Percentiles rank a stretch among this genome's conserved stretches.
phyloP scores from a whole-genome alignment of 345 rosid genomes.

The Camelina hispida region DNA sequence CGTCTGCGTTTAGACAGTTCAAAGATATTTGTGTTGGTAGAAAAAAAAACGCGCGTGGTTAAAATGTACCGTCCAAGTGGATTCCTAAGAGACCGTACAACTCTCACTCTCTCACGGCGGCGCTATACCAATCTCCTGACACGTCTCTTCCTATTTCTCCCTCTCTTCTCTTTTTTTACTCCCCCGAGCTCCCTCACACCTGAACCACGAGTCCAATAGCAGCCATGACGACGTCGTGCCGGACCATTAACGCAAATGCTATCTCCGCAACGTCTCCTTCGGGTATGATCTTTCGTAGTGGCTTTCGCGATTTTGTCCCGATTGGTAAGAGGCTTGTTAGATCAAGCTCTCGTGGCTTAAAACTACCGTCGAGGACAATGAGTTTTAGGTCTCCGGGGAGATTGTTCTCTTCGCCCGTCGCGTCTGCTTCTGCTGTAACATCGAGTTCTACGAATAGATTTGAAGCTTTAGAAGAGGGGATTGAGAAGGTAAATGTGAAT shows the following conservation, averaged over 20 bases:
- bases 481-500: conserved; percentile 63
- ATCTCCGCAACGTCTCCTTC: conserved; percentile 35
- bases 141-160: conserved; percentile 34
- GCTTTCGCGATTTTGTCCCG: conserved; percentile 24
- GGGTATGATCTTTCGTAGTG: not conserved
- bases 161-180: not conserved
- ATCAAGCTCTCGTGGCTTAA: conserved; percentile 34
- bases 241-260: conserved; percentile 36
- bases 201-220: conserved; percentile 13
- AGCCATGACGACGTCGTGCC: conserved; percentile 30
- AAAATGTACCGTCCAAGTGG: conserved; percentile 42
- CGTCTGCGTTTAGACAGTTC: conserved; percentile 16
- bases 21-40: conserved; percentile 17
- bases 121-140: conserved; percentile 17
- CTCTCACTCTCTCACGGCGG: conserved; percentile 1
- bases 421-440: conserved; percentile 43
- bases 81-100: conserved; percentile 35
- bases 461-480: conserved; percentile 57
- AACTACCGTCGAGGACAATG: conserved; percentile 27
- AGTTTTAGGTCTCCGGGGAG: conserved; percentile 19
- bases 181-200: not conserved
- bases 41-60: conserved; percentile 16
- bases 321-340: conserved; percentile 1
- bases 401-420: conserved; percentile 26
- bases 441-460: conserved; percentile 38